Conservation (phyloP, 441 rosid species). For the Viola pubescens region DNA sequence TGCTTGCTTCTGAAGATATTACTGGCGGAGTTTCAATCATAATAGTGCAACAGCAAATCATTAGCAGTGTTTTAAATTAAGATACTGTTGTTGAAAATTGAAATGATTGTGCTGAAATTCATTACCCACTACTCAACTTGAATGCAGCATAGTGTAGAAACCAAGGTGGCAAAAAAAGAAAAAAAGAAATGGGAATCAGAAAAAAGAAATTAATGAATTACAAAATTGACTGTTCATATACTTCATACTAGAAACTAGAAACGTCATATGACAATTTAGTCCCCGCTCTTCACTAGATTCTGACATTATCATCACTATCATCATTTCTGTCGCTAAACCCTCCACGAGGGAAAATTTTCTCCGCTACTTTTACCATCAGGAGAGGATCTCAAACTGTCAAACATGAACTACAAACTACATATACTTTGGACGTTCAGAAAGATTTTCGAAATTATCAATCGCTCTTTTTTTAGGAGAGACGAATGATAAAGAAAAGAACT, state of each 20-base stretch:
- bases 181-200: too few species aligned
- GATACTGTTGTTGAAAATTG: too few species aligned
- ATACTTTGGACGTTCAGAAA: constrained; percentile 11
- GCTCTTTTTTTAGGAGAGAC: too few species aligned
- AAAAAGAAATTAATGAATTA: too few species aligned
- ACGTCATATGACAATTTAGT: not conserved
- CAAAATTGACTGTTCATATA: not conserved
- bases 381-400: constrained; percentile 15
- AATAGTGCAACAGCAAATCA: too few species aligned
- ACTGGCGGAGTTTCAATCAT: constrained; percentile 3
- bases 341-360: constrained; percentile 12
- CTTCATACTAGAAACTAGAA: not conserved
- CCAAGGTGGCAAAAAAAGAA: too few species aligned
- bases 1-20: constrained; percentile 35
- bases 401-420: constrained; percentile 20
- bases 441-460: too few species aligned
- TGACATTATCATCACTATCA: not conserved
- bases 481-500: constrained; percentile 9
- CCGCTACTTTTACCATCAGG: constrained; percentile 10
- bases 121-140: too few species aligned
- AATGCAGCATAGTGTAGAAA: too few species aligned
- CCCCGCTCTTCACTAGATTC: not conserved
- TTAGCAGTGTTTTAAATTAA: too few species aligned
- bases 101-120: too few species aligned
- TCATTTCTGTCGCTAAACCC: not conserved